These are phyloP conservation scores for Haematococcus sp. DNA, from an alignment of 139 green algal species.

Conservation along the genomic window DNA sequence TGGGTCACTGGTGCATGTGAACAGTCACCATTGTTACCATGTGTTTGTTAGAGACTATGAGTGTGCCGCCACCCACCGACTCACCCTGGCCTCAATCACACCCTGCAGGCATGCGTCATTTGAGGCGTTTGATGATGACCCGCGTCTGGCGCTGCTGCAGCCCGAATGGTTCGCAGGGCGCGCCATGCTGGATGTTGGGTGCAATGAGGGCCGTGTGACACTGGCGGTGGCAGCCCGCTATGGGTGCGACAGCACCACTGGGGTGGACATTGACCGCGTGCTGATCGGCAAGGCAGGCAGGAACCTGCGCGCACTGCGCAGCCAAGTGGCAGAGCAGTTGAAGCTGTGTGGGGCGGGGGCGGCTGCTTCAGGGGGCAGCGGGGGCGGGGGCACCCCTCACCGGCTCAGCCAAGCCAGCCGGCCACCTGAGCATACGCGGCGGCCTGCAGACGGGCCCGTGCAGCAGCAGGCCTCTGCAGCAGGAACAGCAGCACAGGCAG, in stretches of 20 bases:
- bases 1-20: no score
- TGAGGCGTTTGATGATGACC: conserved; percentile 41
- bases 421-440: no score
- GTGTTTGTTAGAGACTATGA: no score
- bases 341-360: conserved; percentile 4
- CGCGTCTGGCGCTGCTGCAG: conserved; percentile 53
- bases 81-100: no score
- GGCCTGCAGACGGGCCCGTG: no score
- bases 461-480: no score
- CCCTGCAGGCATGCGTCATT: conserved; percentile 13
- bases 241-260: conserved; percentile 51
- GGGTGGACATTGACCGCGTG: conserved; percentile 83
- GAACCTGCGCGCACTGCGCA: conserved; percentile 37
- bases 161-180: conserved; percentile 69
- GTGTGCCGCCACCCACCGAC: no score
- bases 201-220: conserved; percentile 90
- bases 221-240: conserved; percentile 61
- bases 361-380: background rate
- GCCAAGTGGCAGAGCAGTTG: conserved; percentile 24
- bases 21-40: no score
- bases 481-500: no score
- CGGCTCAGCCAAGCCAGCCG: no score
- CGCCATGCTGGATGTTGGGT: conserved; percentile 84
- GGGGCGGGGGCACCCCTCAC: background rate
- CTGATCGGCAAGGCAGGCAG: conserved; percentile 65